A percentile compares a stretch with the other conserved stretches of the same genome.
phyloP scores from a whole-genome alignment of 305 asterid species.

The Fraxinus albicans region DNA sequence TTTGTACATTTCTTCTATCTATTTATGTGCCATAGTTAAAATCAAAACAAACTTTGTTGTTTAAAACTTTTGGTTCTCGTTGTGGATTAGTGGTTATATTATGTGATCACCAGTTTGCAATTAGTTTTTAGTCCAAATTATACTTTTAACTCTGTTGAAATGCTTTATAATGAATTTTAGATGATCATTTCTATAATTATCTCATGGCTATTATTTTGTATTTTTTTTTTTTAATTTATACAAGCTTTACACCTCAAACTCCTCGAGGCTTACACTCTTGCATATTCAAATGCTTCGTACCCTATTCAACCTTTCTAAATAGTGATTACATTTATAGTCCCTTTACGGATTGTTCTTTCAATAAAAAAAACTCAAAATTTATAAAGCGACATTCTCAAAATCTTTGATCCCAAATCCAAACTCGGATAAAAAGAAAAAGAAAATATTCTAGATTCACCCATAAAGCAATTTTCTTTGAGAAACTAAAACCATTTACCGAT shows the following conservation, averaged over 20 bases:
- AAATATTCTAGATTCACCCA: background rate
- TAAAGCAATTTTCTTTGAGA: constrained; percentile 7
- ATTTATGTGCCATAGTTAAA: background rate
- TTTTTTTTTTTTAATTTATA: background rate
- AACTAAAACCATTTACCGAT: background rate
- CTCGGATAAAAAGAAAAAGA: background rate
- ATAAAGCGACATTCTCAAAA: background rate
- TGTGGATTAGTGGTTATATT: background rate
- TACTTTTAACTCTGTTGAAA: background rate
- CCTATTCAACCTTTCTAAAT: background rate
- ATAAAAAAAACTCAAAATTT: background rate
- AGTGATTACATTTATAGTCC: background rate
- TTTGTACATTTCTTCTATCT: background rate
- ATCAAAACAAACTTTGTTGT: background rate
- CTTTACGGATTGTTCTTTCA: constrained; percentile 1
- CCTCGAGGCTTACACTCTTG: background rate
- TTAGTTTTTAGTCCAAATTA: background rate
- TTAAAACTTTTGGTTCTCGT: background rate
- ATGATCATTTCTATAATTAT: background rate
- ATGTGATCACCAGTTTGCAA: background rate
- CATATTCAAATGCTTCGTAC: background rate
- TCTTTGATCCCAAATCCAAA: constrained; percentile 17
- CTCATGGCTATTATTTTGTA: background rate
- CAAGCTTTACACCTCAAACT: background rate
- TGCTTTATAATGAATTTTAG: background rate